Evolutionary conservation across 495 filamentous ascomycete species (phyloP).

Genomic region (Penicillium desertorum): DNA sequence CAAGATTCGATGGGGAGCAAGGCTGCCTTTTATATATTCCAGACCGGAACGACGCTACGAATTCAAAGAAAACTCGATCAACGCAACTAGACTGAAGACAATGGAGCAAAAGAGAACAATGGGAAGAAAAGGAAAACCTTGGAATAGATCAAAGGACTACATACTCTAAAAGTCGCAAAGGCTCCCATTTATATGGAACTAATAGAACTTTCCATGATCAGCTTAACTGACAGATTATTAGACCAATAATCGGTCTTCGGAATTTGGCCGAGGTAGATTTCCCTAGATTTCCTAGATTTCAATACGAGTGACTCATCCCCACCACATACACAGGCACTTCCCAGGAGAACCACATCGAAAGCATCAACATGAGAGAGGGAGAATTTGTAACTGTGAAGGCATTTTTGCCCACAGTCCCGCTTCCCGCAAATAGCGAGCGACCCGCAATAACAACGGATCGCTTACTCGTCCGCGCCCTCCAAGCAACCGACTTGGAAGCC

Average conservation of each 20-base stretch:
- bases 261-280: neutral
- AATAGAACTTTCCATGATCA: no score
- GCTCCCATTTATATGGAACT: neutral
- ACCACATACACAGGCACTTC: neutral
- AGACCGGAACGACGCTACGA: neutral
- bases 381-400: constrained; percentile 14
- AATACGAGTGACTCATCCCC: no score
- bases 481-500: constrained; percentile 36
- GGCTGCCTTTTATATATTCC: neutral
- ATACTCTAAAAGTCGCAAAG: neutral
- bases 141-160: neutral
- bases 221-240: no score
- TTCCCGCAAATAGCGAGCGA: constrained; percentile 10
- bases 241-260: no score
- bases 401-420: constrained; percentile 15
- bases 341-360: neutral
- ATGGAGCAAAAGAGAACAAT: neutral
- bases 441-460: constrained; percentile 40
- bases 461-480: constrained; percentile 42
- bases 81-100: neutral
- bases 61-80: neutral
- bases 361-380: constrained; percentile 1
- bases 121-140: neutral
- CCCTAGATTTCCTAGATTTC: neutral
- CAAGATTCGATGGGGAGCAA: neutral